Base-by-base conservation (phyloP, 176 grass and related monocot genomes). In the Pharus latifolius region DNA sequence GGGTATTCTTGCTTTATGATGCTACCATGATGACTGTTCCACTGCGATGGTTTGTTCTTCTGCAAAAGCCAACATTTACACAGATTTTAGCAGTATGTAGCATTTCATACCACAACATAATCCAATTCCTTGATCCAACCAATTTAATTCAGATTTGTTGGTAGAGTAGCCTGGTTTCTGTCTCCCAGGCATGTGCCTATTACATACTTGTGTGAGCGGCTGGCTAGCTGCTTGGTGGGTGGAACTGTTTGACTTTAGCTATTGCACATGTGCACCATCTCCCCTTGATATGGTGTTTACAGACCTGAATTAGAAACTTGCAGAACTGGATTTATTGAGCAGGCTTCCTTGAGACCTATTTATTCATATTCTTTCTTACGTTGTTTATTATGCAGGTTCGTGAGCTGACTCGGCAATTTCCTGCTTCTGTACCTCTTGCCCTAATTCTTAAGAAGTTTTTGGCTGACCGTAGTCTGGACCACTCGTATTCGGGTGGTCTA, bases 361-460 rank as follows among this genome's bases (percentile, higher is more conserved):
- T 74, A 16, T 34, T 74, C 16, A 60, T 33, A 5, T 72, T 63
- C 31, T 58, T 75, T 19, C 41, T 73, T 46, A 5, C 41, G 27
- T 78, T 81, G 37, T 78, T 78, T 47, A 75, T 59, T 67, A 24
- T 75, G 68, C 84, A 98, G 94, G 94, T 98, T 34, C 64, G 87
- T 72, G 87, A 93, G 67, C 74, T 98, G 43, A 91, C 78, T 69
- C 86, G 80, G 63, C 94, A 98, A 54, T 98, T 98, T 83, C 86
- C 94, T 68, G 89, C 78, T 41, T 85, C 72, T 75, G 70, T 90
- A 69, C 94, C 94, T 34, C 94, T 98, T 80, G 94, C 94, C 32
- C 83, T 98, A 56, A 60, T 98, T 70, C 76, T 98, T 17, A 98
- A 98, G 63, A 98, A 98, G 30, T 93, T 98, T 84, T 80, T 98